Evolutionary conservation across 768 basidiomycete genomes (phyloP), one percentile per base, ranked within the genome.

Genomic region (Pleurotus tuoliensis): DNA sequence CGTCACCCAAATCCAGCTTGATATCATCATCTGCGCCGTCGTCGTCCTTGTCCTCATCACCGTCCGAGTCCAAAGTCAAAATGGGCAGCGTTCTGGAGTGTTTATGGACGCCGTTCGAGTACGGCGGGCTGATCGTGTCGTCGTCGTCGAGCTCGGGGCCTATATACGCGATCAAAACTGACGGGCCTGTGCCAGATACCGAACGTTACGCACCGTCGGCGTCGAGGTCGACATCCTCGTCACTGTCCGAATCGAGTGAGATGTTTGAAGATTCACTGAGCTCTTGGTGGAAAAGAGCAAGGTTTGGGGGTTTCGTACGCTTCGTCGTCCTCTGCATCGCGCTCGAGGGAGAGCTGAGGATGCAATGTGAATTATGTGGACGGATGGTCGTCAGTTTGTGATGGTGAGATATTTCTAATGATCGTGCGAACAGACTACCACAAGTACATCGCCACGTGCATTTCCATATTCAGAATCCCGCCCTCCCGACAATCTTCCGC

Each of bases 1-100:
- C 72, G 30, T 70, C 73, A 6, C 73, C 66, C 20, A 16, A n/a
- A 44, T 11, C 41, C 41, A 44, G 20, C 2, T 44, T 22, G 5
- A 44, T n/a, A 44, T 44, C 41, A n/a, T 16, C n/a, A 44, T 44
- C 41, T 22, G 20, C n/a, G 20, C 41, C 41, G 20, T 22, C 15
- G 18, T 43, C 41, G 41, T 16, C 41, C n/a, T 44, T 22, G 41
- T 44, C 41, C 41, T 44, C 41, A 9, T 44, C 41, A 16, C 41
- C 41, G 20, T 44, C 41, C 4, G 41, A 44, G 15, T 44, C 41
- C 41, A 44, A 5, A 44, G 41, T 44, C n/a, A 44, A 11, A 16
- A 44, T 44, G n/a, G 41, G 41, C 41, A 44, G 20, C n/a, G 20
- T 22, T 11, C 41, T 44, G 3, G 41, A 44, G 6, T 44, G 41